Evolutionary conservation across 2,329 filamentous ascomycete species (phyloP), one percentile per base, ranked within the genome.

Genomic region (Akanthomyces uredinophilus): DNA sequence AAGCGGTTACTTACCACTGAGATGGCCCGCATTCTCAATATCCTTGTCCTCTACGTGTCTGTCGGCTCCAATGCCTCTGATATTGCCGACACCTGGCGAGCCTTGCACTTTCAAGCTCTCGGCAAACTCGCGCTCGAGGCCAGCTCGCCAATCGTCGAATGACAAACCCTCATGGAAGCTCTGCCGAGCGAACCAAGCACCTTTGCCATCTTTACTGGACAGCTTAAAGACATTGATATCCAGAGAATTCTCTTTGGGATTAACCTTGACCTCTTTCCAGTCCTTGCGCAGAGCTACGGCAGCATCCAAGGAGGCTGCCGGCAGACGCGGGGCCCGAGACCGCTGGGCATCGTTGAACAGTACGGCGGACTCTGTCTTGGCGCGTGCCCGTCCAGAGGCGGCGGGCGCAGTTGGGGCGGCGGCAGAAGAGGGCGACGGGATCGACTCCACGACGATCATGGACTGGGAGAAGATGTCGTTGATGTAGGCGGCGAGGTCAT

Each of bases 1-100:
- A 56, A 16, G 39, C 5, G 39, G 49, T 2, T 29, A 65, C 71
- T 60, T 73, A 87, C 85, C 84, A 76, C 91, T 84, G 59, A 90
- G 72, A 68, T 83, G 83, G 11, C 88, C 87, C 22, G 83, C 75
- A 3, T 82, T 84, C 10, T 85, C 79, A 2, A 82, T 79, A 10
- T 78, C 77, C 49, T 82, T 77, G 60, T 84, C 81, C 73, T 91
- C 92, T 13, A 96, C 78, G 64, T 83, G 82, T 70, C 82, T 86
- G 71, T 96, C 92, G 1, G 90, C 92, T 1, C 91, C 91, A 70
- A 97, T 91, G 1, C 94, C 94, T 66, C 94, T 83, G 53, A 97
- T 87, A 66, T 87, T 90, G 4, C 89, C 89, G 62, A 85, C 85
- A 1, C 90, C 88, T 0, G 89, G 88, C 24, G 84, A 82, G 20